These are phyloP conservation scores for Trifolium repens DNA, from an alignment of 306 rosid species.

Conservation along the genomic window DNA sequence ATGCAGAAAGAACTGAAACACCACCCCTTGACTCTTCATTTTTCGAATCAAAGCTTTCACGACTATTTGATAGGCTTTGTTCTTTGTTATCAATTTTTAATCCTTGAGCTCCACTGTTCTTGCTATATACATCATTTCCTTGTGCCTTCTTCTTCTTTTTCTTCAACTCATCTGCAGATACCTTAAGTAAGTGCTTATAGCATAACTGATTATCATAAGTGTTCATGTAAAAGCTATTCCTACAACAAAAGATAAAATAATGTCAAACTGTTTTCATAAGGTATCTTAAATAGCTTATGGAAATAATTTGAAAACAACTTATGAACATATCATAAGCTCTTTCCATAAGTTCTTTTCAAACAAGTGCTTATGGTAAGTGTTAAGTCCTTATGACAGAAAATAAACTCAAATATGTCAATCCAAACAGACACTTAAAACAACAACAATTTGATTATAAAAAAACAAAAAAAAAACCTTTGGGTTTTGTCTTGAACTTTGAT, in stretches of 20 bases:
- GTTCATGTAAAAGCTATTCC: background rate
- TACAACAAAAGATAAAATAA: no score
- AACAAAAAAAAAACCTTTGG: slow-evolving; percentile 52
- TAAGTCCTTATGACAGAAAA: background rate
- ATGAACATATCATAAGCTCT: background rate
- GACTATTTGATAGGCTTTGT: background rate
- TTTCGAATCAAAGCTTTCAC: slow-evolving; percentile 36
- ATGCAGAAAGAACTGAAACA: background rate
- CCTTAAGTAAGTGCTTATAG: background rate
- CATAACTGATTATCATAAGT: background rate
- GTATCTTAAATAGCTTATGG: background rate
- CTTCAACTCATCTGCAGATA: slow-evolving; percentile 41
- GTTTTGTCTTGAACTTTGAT: slow-evolving; percentile 56
- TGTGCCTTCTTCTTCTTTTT: slow-evolving; percentile 37
- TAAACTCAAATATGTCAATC: background rate
- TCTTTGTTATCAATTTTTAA: slow-evolving; percentile 43
- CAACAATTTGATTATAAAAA: background rate
- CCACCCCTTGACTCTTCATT: slow-evolving; percentile 42
- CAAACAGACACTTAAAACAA: background rate
- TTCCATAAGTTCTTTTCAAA: background rate
- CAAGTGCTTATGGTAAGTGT: slow-evolving; percentile 2
- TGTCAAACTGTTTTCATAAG: background rate
- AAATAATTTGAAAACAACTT: no score
- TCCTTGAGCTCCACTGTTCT: slow-evolving; percentile 39
- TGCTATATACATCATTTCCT: slow-evolving; percentile 21